Evolutionary conservation across 352 stramenopile genomes (phyloP), one percentile per base, ranked within the genome.

Genomic region (Globisporangium paddicum): DNA sequence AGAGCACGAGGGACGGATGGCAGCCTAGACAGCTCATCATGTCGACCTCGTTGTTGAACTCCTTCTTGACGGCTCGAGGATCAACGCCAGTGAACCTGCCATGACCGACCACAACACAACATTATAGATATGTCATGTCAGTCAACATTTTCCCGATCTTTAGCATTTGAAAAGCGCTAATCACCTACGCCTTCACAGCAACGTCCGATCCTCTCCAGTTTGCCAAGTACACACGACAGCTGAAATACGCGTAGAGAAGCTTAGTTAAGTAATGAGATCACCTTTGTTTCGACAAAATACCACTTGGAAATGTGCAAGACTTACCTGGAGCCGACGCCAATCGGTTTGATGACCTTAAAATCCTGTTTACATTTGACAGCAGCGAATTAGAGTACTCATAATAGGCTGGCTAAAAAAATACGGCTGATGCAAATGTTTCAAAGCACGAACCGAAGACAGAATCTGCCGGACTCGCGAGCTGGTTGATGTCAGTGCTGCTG

Each of bases 21-120:
- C 71, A 72, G 0, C 83, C 83, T 0, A 93, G 64, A 9, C 69
- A 70, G 14, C 71, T 54, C 79, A 91, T 89, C 64, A 79, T 91
- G 4, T 73, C 48, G 4, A 93, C 81, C 72, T 93, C 83, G 61
- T 90, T 88, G n/a, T 63, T 60, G 37, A 88, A 93, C 44, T 90
- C 83, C 18, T 77, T 86, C 38, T 90, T 78, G 8, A 90, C 74
- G 2, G 71, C 67, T 21, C 28, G 56, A 8, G 59, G 66, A 64
- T 82, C 68, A 21, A 55, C 63, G 16, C 75, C 75, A 19, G 77
- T 88, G 54, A 89, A 90, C 3, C 79, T 90, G 23, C 9, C 18
- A 25, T 10, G 5, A 41, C 35, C 7, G 58, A 46, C 3, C 25
- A 46, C 44, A 16, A 56, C 18, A 42, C 1, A 13, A 26, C 21